Conservation (phyloP, 305 asterid species). For the Solanum hybrid region DNA sequence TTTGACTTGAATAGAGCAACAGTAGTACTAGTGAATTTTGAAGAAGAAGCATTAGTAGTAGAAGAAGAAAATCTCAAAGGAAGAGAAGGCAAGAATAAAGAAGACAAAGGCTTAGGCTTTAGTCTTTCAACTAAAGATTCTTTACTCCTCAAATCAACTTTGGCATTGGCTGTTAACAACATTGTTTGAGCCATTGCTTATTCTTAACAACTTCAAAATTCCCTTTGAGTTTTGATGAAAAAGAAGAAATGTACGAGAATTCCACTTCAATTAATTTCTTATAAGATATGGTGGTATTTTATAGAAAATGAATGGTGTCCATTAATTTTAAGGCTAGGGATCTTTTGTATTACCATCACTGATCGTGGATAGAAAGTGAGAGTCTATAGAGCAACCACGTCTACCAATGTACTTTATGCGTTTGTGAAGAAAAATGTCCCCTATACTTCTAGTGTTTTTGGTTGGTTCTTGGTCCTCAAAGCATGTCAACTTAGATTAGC, state of each 20-base stretch:
- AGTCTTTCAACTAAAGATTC: conserved; percentile 32
- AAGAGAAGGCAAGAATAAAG: conserved; percentile 25
- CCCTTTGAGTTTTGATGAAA: neutral
- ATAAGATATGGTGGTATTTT: neutral
- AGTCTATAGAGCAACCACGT: conserved; percentile 25
- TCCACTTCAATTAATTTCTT: neutral
- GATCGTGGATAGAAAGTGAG: conserved; percentile 17
- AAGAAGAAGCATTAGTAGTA: neutral
- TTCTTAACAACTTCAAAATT: neutral
- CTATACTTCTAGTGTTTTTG: neutral
- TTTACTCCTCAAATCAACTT: conserved; percentile 21
- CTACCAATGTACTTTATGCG: conserved; percentile 7
- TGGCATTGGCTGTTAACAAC: conserved; percentile 41
- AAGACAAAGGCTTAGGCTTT: conserved; percentile 37
- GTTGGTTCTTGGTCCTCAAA: neutral
- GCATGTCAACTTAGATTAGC: neutral
- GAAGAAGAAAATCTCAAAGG: conserved; percentile 7
- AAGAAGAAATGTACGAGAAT: neutral
- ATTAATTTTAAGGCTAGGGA: neutral
- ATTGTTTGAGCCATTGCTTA: conserved; percentile 47
- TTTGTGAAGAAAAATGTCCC: neutral
- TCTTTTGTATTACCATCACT: neutral
- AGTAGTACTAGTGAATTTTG: conserved; percentile 9
- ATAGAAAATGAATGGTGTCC: neutral
- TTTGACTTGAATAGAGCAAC: conserved; percentile 56